Evolutionary conservation across 1,139 yeast species (phyloP).

Genomic region (Yamadazyma blattariae): DNA sequence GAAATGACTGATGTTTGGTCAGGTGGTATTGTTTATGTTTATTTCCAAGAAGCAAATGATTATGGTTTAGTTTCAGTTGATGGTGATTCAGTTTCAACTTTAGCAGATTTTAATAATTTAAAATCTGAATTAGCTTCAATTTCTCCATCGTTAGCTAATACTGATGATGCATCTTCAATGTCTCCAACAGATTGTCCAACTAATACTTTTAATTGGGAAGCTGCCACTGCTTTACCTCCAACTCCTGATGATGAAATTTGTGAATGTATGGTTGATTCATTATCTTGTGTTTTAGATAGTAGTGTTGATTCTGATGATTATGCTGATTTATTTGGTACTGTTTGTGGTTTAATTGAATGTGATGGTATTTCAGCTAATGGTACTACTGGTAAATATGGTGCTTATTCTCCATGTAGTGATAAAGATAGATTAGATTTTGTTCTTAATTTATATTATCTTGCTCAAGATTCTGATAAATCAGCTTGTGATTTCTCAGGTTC

Average conservation of each 20-base stretch:
- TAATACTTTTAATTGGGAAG: constrained; percentile 34
- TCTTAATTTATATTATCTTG: constrained; percentile 38
- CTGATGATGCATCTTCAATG: constrained; percentile 23
- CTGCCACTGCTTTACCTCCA: constrained; percentile 42
- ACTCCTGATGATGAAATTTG: constrained; percentile 41
- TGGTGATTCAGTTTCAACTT: constrained; percentile 34
- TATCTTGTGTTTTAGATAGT: constrained; percentile 34
- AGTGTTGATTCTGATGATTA: constrained; percentile 31
- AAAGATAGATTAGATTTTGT: constrained; percentile 41
- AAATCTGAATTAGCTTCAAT: constrained; percentile 57
- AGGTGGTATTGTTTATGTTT: constrained; percentile 90
- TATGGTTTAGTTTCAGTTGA: constrained; percentile 72
- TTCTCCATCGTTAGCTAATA: constrained; percentile 33
- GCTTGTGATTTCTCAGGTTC: constrained; percentile 45
- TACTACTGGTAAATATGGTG: constrained; percentile 38
- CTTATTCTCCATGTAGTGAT: constrained; percentile 37
- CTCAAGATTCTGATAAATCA: constrained; percentile 22
- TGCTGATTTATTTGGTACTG: constrained; percentile 30
- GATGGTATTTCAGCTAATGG: constrained; percentile 36
- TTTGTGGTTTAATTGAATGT: constrained; percentile 38
- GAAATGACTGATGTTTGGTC: constrained; percentile 71
- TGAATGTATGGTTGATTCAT: constrained; percentile 34
- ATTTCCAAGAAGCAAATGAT: constrained; percentile 74
- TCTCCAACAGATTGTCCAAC: constrained; percentile 37
- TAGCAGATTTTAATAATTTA: constrained; percentile 45